Evolutionary conservation across 2,329 filamentous ascomycete species (phyloP).

Genomic region (Apiospora marii): DNA sequence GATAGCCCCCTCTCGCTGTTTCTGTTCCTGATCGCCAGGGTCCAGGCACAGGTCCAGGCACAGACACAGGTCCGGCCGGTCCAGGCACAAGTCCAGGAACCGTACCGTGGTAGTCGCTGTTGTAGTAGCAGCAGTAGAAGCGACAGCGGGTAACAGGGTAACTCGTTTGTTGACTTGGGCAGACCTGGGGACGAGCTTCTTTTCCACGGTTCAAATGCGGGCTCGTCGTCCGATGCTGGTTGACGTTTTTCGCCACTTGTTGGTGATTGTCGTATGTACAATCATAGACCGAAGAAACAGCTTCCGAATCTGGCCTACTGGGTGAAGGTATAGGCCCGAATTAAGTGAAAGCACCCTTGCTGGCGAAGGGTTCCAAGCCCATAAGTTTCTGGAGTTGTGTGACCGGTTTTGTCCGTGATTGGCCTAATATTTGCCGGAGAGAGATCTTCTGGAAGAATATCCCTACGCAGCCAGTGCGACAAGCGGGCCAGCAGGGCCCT

Average conservation of each 20-base stretch:
- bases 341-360: conserved; percentile 16
- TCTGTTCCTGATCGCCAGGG: conserved; percentile 19
- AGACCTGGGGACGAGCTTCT: conserved; percentile 3
- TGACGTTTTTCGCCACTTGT: conserved; percentile 11
- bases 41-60: background rate
- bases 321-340: conserved; percentile 19
- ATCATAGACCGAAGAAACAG: conserved; percentile 12
- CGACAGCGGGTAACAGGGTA: background rate
- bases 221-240: conserved; percentile 13
- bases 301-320: conserved; percentile 17
- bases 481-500: conserved; percentile 11
- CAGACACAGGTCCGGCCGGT: too few species aligned
- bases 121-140: background rate
- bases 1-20: conserved; percentile 6
- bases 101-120: background rate
- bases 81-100: too few species aligned
- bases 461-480: conserved; percentile 17
- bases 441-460: conserved; percentile 24
- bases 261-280: conserved; percentile 17
- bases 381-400: conserved; percentile 13
- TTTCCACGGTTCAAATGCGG: conserved; percentile 6
- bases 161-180: background rate
- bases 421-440: conserved; percentile 21
- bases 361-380: background rate
- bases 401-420: conserved; percentile 24